Percentiles rank a stretch among this genome's conserved stretches.
phyloP scores from a whole-genome alignment of 169 alveolate species.

The Plasmodium fragile region DNA sequence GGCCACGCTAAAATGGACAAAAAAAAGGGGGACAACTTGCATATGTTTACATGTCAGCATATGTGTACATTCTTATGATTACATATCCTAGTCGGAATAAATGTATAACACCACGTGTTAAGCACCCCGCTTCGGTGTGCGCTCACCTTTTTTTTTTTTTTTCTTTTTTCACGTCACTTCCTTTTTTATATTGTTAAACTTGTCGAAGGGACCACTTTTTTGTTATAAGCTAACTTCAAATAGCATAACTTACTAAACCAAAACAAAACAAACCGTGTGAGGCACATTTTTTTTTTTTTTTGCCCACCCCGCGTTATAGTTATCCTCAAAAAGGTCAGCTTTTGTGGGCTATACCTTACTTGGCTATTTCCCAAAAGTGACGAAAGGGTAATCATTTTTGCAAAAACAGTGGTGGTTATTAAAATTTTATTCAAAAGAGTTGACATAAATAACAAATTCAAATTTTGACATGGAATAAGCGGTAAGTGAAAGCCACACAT shows the following conservation, averaged over 20 bases:
- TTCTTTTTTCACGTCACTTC: background rate
- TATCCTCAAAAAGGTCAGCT: background rate
- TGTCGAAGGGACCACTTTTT: background rate
- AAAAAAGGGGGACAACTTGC: background rate
- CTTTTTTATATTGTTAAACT: background rate
- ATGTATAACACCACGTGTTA: background rate
- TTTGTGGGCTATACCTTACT: background rate
- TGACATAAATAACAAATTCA: background rate
- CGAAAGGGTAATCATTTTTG: background rate
- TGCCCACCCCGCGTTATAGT: background rate
- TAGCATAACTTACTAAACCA: background rate
- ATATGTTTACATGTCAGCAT: background rate
- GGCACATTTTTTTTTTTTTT: background rate
- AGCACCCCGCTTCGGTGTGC: background rate
- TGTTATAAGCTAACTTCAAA: background rate
- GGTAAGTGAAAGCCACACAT: background rate
- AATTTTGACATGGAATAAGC: conserved; percentile 12
- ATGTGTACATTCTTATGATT: background rate
- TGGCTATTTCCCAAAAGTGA: background rate
- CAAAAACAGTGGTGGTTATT: background rate
- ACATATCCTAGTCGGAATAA: background rate
- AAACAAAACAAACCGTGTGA: background rate
- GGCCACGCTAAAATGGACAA: background rate
- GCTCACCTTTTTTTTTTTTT: background rate
- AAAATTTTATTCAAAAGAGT: background rate